These are phyloP conservation scores for Pythium aristosporum DNA, from an alignment of 352 stramenopile species.

Conservation along the genomic window DNA sequence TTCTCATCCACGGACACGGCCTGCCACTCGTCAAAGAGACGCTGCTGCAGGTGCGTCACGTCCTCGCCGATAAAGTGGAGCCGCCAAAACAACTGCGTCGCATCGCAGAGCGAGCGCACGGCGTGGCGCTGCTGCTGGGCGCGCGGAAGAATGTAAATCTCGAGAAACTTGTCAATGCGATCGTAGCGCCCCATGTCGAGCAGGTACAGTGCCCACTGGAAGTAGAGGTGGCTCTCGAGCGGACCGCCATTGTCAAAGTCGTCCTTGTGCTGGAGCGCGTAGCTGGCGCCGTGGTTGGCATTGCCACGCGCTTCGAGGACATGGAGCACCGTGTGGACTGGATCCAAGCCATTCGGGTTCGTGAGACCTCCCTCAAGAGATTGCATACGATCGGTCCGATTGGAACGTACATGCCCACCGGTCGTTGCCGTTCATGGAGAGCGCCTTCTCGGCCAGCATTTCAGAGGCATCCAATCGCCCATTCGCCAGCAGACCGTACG, in stretches of 20 bases:
- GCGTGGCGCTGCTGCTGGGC: constrained; percentile 49
- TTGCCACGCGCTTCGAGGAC: constrained; percentile 77
- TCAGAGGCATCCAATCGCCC: constrained; percentile 70
- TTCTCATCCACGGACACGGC: constrained; percentile 31
- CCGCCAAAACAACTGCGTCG: constrained; percentile 84
- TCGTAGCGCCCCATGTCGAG: constrained; percentile 82
- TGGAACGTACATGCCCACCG: constrained; percentile 72
- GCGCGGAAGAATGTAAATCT: constrained; percentile 64
- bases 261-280: constrained; percentile 78
- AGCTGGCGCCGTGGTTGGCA: constrained; percentile 81
- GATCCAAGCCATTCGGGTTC: too few relatives aligned
- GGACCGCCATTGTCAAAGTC: constrained; percentile 74
- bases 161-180: constrained; percentile 78
- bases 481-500: constrained; percentile 70
- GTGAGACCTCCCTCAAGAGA: too few relatives aligned
- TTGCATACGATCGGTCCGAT: not conserved
- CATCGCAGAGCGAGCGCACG: constrained; percentile 58
- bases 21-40: constrained; percentile 57
- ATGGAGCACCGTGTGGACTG: constrained; percentile 82
- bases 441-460: constrained; percentile 66
- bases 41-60: constrained; percentile 47
- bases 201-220: constrained; percentile 82
- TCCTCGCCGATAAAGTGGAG: constrained; percentile 76
- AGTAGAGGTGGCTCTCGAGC: constrained; percentile 73
- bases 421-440: constrained; percentile 85